Evolutionary conservation across 2,329 filamentous ascomycete species (phyloP).

Genomic region (Pseudogymnoascus sp.): DNA sequence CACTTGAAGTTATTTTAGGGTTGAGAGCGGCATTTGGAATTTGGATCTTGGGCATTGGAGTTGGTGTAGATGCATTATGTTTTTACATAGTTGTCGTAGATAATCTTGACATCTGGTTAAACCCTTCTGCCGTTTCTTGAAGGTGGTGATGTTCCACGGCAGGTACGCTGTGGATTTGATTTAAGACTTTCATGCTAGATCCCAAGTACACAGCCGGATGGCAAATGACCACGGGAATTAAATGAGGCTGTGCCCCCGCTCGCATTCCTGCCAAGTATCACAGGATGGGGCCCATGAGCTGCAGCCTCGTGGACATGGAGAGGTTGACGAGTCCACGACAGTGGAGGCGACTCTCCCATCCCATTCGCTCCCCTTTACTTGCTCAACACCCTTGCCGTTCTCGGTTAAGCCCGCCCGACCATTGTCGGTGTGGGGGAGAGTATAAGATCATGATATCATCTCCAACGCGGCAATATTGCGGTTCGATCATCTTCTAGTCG

Average conservation of each 20-base stretch:
- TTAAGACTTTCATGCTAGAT: neutral
- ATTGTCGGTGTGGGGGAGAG: neutral
- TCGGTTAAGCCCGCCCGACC: neutral
- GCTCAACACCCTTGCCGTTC: neutral
- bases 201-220: neutral
- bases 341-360: neutral
- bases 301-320: neutral
- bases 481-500: neutral
- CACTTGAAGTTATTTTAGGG: neutral
- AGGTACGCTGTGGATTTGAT: neutral
- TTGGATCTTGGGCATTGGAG: neutral
- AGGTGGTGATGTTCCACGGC: neutral
- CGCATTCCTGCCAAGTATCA: neutral
- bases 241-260: neutral
- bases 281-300: neutral
- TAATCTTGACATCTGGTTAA: neutral
- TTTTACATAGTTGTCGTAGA: neutral
- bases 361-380: constrained; percentile 2
- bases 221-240: neutral
- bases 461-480: neutral
- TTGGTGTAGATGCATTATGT: neutral
- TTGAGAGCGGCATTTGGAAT: neutral
- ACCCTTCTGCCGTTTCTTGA: neutral
- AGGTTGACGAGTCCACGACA: neutral
- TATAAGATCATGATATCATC: neutral